These are phyloP conservation scores for Elaeis guineensis DNA, from an alignment of 176 grass and related monocot genomes.

Conservation along the genomic window DNA sequence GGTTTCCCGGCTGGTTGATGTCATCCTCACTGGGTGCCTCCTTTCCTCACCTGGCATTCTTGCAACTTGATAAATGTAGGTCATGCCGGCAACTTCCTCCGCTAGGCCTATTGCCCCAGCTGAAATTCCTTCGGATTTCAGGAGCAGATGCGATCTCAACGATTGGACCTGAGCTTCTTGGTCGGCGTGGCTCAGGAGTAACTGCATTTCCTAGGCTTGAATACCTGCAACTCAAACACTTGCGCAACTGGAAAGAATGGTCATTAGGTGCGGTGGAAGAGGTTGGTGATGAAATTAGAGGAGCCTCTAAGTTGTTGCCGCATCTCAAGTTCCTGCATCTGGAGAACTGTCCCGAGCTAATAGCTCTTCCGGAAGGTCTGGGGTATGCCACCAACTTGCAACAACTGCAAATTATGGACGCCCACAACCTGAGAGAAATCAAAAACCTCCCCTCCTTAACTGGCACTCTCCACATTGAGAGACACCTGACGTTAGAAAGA, in stretches of 20 bases:
- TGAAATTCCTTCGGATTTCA: slow-evolving; percentile 16
- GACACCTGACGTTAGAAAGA: too few relatives aligned
- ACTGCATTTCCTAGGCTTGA: slow-evolving; percentile 26
- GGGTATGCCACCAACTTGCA: slow-evolving; percentile 3
- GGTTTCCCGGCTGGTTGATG: slow-evolving; percentile 7
- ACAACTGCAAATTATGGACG: fast-evolving
- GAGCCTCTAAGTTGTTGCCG: neutral
- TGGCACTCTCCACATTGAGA: too few relatives aligned
- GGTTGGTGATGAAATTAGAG: neutral
- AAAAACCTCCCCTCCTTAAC: too few relatives aligned
- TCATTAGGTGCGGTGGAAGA: neutral
- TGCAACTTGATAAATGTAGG: slow-evolving; percentile 8
- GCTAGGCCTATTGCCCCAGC: slow-evolving; percentile 17
- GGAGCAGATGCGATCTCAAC: slow-evolving; percentile 12
- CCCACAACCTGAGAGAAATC: too few relatives aligned
- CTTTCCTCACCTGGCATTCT: slow-evolving; percentile 4
- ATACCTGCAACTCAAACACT: neutral
- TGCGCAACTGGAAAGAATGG: slow-evolving; percentile 35
- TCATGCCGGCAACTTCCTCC: slow-evolving; percentile 20
- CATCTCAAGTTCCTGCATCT: neutral
- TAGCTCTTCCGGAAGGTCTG: slow-evolving; percentile 6
- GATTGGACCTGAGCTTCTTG: slow-evolving; percentile 20
- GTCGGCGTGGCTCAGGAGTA: neutral
- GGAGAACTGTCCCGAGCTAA: neutral
- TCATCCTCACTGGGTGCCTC: neutral